Evolutionary conservation across 2,329 filamentous ascomycete species (phyloP).

Genomic region (Talaromyces sp.): DNA sequence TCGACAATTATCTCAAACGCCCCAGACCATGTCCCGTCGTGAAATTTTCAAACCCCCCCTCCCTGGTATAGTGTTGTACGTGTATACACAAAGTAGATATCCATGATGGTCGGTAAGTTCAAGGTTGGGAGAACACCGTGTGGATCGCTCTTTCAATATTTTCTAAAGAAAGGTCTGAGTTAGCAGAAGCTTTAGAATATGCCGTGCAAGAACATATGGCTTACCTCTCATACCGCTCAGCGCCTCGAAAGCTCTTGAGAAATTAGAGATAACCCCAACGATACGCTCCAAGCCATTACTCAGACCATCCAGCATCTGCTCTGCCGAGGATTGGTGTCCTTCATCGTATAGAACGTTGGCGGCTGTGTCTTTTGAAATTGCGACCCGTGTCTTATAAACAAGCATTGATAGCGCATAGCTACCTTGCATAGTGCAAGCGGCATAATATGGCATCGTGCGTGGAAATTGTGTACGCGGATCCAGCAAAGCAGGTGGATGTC

Average conservation of each 20-base stretch:
- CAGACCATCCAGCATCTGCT: constrained; percentile 36
- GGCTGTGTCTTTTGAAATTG: constrained; percentile 28
- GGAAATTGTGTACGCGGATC: constrained; percentile 27
- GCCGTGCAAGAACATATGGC: background rate
- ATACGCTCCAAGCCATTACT: constrained; percentile 38
- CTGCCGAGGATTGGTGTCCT: constrained; percentile 25
- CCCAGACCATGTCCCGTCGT: background rate
- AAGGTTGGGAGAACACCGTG: constrained; percentile 37
- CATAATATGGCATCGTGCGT: constrained; percentile 47
- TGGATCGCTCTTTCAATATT: constrained; percentile 44
- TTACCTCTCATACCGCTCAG: constrained; percentile 45
- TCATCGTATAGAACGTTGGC: constrained; percentile 25
- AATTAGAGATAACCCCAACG: constrained; percentile 38
- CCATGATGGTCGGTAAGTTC: background rate
- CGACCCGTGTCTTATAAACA: constrained; percentile 42
- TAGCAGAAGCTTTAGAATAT: background rate
- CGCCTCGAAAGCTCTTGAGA: constrained; percentile 43
- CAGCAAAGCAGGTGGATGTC: constrained; percentile 19
- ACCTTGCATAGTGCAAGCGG: constrained; percentile 48
- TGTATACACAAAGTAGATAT: background rate
- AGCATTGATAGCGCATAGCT: constrained; percentile 49
- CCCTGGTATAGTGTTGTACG: background rate
- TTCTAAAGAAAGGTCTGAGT: constrained; percentile 26
- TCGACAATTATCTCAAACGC: background rate
- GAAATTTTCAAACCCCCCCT: background rate